These are phyloP conservation scores for Verbascum thapsus DNA, from an alignment of 257 asterid species.

Conservation along the genomic window DNA sequence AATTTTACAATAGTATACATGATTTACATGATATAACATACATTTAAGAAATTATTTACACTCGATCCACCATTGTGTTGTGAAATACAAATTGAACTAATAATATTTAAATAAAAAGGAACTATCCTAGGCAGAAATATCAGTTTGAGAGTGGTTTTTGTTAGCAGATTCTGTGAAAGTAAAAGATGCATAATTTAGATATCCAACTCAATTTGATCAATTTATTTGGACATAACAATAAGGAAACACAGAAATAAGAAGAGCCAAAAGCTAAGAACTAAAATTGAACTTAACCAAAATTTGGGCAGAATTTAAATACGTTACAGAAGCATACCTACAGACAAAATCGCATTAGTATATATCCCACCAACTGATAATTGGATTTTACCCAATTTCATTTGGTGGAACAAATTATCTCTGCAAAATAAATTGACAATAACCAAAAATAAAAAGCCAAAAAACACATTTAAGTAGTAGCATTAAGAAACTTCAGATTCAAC, in stretches of 20 bases:
- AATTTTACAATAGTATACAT: no score
- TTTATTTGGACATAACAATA: background rate
- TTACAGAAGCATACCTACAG: conserved; percentile 41
- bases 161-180: no score
- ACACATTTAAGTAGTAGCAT: conserved; percentile 25
- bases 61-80: no score
- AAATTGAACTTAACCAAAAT: conserved; percentile 26
- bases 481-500: background rate
- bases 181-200: no score
- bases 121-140: no score
- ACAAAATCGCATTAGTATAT: conserved; percentile 43
- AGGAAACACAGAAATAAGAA: background rate
- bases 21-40: no score
- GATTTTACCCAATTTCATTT: conserved; percentile 11
- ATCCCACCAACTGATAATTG: conserved; percentile 20
- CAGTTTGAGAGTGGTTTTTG: no score
- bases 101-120: no score
- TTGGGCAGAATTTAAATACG: conserved; percentile 26
- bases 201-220: no score
- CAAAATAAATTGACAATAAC: conserved; percentile 29
- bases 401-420: conserved; percentile 25
- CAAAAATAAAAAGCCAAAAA: background rate
- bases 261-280: background rate
- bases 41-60: no score
- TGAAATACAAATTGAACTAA: no score